These are phyloP conservation scores for Castanospermum australe DNA, from an alignment of 306 rosid species.

Conservation along the genomic window DNA sequence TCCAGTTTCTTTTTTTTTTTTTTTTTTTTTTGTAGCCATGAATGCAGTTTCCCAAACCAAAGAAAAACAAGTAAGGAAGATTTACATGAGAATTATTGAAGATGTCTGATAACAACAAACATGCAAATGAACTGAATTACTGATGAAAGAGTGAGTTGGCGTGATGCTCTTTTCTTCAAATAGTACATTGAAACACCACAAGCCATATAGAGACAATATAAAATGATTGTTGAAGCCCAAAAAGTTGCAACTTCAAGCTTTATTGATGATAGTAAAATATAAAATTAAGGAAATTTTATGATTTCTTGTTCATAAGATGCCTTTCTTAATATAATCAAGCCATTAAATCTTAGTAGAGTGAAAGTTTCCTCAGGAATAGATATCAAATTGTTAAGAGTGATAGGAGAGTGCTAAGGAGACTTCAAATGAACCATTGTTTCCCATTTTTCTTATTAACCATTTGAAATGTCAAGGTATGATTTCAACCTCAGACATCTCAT, in stretches of 20 bases:
- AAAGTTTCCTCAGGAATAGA: neutral
- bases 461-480: neutral
- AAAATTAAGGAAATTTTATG: neutral
- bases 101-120: neutral
- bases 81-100: neutral
- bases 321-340: neutral
- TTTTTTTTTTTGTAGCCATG: too few relatives aligned
- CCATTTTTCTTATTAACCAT: neutral
- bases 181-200: neutral
- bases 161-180: neutral
- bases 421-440: neutral
- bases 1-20: too few relatives aligned
- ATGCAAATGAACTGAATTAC: neutral
- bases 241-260: neutral
- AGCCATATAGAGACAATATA: neutral
- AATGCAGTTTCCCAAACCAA: neutral
- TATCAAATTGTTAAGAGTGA: conserved; percentile 7
- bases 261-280: neutral
- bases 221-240: neutral
- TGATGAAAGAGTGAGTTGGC: neutral
- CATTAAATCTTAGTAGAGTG: neutral
- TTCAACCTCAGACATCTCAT: neutral
- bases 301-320: conserved; percentile 8
- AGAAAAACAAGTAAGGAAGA: neutral
- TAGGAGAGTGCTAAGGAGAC: neutral